Conservation (phyloP, 2,329 filamentous ascomycete species). For the Juglanconis sp. region DNA sequence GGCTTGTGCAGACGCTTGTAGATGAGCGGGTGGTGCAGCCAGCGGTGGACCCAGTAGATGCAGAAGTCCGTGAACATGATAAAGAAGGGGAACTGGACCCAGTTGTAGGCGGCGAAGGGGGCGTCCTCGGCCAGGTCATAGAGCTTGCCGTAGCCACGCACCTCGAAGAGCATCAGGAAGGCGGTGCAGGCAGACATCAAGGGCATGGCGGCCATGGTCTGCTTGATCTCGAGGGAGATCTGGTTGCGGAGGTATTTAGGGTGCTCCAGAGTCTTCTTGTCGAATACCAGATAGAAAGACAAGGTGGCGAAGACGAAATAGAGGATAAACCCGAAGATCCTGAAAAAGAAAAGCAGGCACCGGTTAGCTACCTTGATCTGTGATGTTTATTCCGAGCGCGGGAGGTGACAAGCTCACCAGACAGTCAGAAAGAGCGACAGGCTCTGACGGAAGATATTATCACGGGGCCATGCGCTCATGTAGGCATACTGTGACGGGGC, state of each 20-base stretch:
- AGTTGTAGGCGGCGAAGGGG: conserved; percentile 74
- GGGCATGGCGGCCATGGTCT: conserved; percentile 74
- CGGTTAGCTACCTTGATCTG: background rate
- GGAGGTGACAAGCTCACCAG: conserved; percentile 57
- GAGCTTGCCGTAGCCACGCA: conserved; percentile 80
- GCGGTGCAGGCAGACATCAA: conserved; percentile 79
- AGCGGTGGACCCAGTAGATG: conserved; percentile 91
- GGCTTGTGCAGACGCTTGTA: conserved; percentile 95
- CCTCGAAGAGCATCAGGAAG: conserved; percentile 77
- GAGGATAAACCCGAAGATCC: conserved; percentile 78
- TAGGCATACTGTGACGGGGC: conserved; percentile 74
- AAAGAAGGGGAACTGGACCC: conserved; percentile 83
- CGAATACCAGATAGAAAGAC: conserved; percentile 87
- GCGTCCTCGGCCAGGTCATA: conserved; percentile 78
- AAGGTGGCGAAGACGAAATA: conserved; percentile 83
- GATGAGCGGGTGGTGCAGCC: conserved; percentile 72
- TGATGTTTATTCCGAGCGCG: background rate
- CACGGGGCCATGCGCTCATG: conserved; percentile 71
- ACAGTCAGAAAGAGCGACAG: conserved; percentile 78
- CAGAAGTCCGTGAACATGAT: conserved; percentile 82
- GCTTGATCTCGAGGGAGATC: conserved; percentile 78
- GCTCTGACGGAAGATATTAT: conserved; percentile 73
- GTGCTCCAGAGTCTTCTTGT: conserved; percentile 83
- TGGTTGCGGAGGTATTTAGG: conserved; percentile 96
- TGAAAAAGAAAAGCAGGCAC: conserved; percentile 34